These are phyloP conservation scores for Pichia sp. DNA, from an alignment of 1,139 yeast genomes.

Conservation along the genomic window DNA sequence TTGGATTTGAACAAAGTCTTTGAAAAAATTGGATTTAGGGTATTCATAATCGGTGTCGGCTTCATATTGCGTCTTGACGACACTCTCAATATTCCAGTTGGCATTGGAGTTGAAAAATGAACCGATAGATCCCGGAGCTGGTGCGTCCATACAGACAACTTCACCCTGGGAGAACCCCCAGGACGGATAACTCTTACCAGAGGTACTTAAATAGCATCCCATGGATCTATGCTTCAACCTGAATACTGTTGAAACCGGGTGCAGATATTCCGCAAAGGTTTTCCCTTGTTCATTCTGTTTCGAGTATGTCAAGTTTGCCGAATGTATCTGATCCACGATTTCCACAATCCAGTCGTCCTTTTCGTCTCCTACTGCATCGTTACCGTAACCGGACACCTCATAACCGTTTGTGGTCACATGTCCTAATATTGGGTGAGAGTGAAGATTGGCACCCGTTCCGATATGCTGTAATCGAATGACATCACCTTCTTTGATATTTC, in stretches of 20 bases:
- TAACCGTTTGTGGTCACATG: constrained; percentile 41
- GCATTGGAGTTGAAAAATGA: constrained; percentile 50
- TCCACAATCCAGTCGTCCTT: constrained; percentile 73
- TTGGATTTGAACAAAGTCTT: constrained; percentile 60
- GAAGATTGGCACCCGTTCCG: constrained; percentile 46
- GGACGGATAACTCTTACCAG: constrained; percentile 62
- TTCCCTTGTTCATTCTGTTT: constrained; percentile 29
- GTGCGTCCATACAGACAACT: constrained; percentile 49
- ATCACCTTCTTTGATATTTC: constrained; percentile 38
- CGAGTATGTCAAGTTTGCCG: constrained; percentile 39
- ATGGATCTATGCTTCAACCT: constrained; percentile 51
- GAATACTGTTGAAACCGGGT: constrained; percentile 65
- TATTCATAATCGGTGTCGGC: constrained; percentile 33
- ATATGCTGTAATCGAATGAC: constrained; percentile 48
- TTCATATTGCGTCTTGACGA: constrained; percentile 38
- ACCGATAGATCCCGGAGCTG: constrained; percentile 28
- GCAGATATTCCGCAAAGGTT: constrained; percentile 30
- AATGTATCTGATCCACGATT: constrained; percentile 46
- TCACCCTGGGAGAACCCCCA: constrained; percentile 86
- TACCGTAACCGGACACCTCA: constrained; percentile 69
- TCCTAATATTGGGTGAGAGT: constrained; percentile 45
- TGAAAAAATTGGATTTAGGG: constrained; percentile 63
- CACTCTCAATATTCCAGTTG: constrained; percentile 79
- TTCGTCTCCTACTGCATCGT: constrained; percentile 42
- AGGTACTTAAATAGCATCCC: constrained; percentile 70